Percentiles rank a stretch among this genome's conserved stretches.
Evolutionary conservation across 2,329 filamentous ascomycete genomes (phyloP).

Genomic region (Scorias spongiosa): DNA sequence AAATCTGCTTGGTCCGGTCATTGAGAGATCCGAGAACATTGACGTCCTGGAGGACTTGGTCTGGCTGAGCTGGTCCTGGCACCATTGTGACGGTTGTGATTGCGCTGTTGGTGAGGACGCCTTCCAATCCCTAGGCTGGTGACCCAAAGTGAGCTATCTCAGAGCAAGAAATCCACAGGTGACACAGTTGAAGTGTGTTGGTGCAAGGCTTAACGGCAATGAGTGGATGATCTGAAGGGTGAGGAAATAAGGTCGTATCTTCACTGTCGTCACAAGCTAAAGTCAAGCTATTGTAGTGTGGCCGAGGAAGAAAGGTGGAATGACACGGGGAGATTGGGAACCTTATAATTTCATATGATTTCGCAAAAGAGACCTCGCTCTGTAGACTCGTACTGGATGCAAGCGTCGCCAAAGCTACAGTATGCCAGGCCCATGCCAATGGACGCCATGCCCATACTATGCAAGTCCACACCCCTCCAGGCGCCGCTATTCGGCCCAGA

Average conservation of each 20-base stretch:
- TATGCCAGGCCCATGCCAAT: background rate
- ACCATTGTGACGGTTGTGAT: constrained; percentile 4
- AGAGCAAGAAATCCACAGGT: background rate
- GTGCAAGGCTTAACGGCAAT: background rate
- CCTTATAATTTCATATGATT: background rate
- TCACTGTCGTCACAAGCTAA: background rate
- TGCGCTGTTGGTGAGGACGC: background rate
- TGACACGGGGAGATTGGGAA: too few species aligned
- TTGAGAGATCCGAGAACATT: constrained; percentile 67
- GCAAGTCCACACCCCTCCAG: background rate
- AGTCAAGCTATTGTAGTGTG: background rate
- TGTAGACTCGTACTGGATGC: background rate
- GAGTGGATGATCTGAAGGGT: background rate
- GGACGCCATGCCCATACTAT: background rate
- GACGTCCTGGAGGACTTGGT: constrained; percentile 74
- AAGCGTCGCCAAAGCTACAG: background rate
- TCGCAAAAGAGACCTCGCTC: background rate
- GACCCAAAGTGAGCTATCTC: background rate
- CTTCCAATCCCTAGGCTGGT: background rate
- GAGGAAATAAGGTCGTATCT: background rate
- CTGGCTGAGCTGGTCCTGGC: constrained; percentile 18
- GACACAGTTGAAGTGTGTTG: background rate
- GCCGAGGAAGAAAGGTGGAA: background rate
- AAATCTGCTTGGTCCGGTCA: constrained; percentile 72
- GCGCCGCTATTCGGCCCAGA: too few species aligned